Base-by-base conservation (phyloP, 768 basidiomycete genomes). In the Cubamyces sp. region DNA sequence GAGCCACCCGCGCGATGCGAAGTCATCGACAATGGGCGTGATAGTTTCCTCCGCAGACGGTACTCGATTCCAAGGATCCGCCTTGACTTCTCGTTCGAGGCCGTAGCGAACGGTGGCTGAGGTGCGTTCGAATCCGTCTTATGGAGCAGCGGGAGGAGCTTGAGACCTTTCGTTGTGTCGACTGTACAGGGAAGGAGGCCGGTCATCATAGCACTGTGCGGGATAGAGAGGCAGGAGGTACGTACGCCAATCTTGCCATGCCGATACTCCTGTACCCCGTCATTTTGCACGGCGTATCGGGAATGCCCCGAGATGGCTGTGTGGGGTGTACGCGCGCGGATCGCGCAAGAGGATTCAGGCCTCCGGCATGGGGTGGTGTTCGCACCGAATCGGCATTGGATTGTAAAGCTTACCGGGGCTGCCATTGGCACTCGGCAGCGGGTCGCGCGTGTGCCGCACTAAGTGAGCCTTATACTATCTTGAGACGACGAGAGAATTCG, bases 401-500 rank as follows among this genome's bases (percentile, higher is more conserved):
- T 93, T 89, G 75, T 79, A 94, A 0, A 93, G 81, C 66, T 87
- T 87, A 52, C 71, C 68, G 68, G 62, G 69, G 69, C 61, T 72
- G 59, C 70, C 67, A 28, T 65, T 61, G 14, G 74, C n/a, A n/a
- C n/a, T n/a, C n/a, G n/a, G n/a, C 73, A 64, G 56, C 69, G 54
- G 65, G 67, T n/a, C 59, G 65, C 49, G 63, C 59, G 74, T 63
- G 72, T 70, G 23, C 76, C 63, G 61, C 79, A 76, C 57, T 82
- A 70, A 40, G 84, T 73, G 43, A 68, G 21, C 68, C 48, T 37
- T 81, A 74, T 5, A 90, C 88, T 19, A 91, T 87, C 72, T 83
- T 87, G 68, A 92, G 82, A 37, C 81, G 77, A 23, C 90, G 85
- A 46, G 84, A 86, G 70, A 92, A 92, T 54, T 90, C 89, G 73